Conservation (phyloP, 2,329 filamentous ascomycete species). For the Cladosporium sp. region DNA sequence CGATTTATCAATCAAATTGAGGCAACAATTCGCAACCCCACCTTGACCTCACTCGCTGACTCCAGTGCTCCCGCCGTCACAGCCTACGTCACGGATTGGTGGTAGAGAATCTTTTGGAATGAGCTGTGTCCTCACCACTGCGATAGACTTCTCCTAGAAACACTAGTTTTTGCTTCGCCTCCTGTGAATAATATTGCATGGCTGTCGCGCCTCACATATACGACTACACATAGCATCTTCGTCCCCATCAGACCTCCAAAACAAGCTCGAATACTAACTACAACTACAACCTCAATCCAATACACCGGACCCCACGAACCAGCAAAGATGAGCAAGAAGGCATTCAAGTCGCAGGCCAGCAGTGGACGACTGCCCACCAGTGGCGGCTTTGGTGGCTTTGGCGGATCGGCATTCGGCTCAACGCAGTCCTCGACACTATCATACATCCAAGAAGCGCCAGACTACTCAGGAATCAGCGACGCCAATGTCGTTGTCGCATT, state of each 20-base stretch:
- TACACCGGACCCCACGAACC: neutral
- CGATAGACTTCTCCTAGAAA: neutral
- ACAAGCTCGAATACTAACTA: neutral
- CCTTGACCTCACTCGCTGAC: neutral
- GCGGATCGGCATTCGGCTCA: slow-evolving; percentile 48
- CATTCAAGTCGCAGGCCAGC: slow-evolving; percentile 64
- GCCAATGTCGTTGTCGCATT: slow-evolving; percentile 84
- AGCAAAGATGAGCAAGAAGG: slow-evolving; percentile 58
- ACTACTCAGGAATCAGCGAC: slow-evolving; percentile 75
- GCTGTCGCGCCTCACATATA: neutral
- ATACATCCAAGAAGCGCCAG: slow-evolving; percentile 82
- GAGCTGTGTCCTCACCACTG: neutral
- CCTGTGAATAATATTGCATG: neutral
- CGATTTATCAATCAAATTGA: slow-evolving; percentile 4
- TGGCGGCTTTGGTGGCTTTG: slow-evolving; percentile 44
- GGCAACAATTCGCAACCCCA: neutral
- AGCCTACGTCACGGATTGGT: neutral
- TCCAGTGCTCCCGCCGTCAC: neutral
- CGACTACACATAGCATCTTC: neutral
- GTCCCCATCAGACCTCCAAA: neutral
- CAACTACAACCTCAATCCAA: neutral
- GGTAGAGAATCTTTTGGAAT: neutral
- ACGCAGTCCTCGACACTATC: slow-evolving; percentile 67
- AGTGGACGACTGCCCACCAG: slow-evolving; percentile 55
- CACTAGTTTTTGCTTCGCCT: neutral